Base-by-base conservation (phyloP, 2,329 filamentous ascomycete genomes). In the Zalaria obscura region DNA sequence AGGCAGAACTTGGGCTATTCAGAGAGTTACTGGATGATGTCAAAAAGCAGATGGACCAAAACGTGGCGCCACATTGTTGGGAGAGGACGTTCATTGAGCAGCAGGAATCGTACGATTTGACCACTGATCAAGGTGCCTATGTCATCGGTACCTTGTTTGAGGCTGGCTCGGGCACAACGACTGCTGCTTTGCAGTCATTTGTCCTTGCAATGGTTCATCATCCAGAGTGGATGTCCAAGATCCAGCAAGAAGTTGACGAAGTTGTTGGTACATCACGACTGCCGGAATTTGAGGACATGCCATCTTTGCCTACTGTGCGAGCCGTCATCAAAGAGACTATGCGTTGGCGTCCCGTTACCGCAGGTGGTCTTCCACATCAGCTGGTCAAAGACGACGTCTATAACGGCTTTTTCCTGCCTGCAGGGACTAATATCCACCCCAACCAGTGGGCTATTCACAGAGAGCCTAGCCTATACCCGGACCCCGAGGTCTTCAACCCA, bases 311-410 rank as follows among this genome's bases (percentile, higher is more conserved):
- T 2, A 58, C 63, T 37, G 52, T 65, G 10, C 53, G 61, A 27
- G 63, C 63, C 25, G 49, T 60, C 1, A 59, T 59, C 39, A 63
- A 67, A 54, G 65, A 68, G 55, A 58, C 55, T 7, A 7, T 68
- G 34, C 57, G 66, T 43, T 69, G 66, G 66, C 60, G 65, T 25
- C 66, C 66, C 25, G 59, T 63, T 27, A 45, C 48, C 3, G 45
- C 48, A 5, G 47, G 47, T 2, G 70, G 67, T 3, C 68, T 78
- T 31, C 74, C 75, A 2, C 75, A 78, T 52, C 64, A 59, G 36
- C 63, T 70, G 9, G 60, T 69, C 1, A 55, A 68, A 37, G 73
- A 78, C 38, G 75, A 78, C 42, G 59, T 67, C 7, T 78, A 77
- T 50, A 60, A 70, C 18, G 73, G 67, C 29, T 70, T 73, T 55